Percentiles rank a stretch among this genome's conserved stretches.
Conservation (phyloP, 2,329 filamentous ascomycete species). For the Phaeosphaeria sp. region DNA sequence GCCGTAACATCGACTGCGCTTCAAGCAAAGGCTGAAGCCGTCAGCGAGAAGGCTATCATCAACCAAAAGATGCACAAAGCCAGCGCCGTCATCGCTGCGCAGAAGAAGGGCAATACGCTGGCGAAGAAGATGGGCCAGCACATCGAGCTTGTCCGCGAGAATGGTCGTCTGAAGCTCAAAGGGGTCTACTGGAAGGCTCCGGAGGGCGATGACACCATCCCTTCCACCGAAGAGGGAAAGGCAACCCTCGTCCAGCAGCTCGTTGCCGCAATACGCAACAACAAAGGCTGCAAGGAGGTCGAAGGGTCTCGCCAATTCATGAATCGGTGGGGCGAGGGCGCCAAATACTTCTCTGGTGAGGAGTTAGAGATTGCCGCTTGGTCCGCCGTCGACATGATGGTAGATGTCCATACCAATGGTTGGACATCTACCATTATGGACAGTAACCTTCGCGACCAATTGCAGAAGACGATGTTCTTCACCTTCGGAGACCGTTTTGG, state of each 20-base stretch:
- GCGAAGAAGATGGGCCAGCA: conserved; percentile 1
- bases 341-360: conserved; percentile 3
- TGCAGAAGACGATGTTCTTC: conserved; percentile 11
- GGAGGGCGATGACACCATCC: conserved; percentile 3
- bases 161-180: neutral
- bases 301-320: neutral
- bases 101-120: neutral
- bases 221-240: neutral
- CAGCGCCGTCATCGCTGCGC: neutral
- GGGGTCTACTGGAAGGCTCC: conserved; percentile 9
- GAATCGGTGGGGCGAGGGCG: conserved; percentile 11
- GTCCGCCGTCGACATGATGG: conserved; percentile 4
- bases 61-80: neutral
- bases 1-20: neutral
- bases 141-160: neutral
- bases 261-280: conserved; percentile 11
- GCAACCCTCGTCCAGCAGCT: neutral
- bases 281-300: conserved; percentile 5
- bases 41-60: neutral
- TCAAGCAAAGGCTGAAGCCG: neutral
- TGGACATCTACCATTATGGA: conserved; percentile 15
- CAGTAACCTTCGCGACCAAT: conserved; percentile 5
- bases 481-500: conserved; percentile 18
- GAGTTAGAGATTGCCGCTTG: conserved; percentile 4
- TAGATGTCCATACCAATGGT: conserved; percentile 12